Base-by-base conservation (phyloP, 495 filamentous ascomycete species). In the Neurospora africana region DNA sequence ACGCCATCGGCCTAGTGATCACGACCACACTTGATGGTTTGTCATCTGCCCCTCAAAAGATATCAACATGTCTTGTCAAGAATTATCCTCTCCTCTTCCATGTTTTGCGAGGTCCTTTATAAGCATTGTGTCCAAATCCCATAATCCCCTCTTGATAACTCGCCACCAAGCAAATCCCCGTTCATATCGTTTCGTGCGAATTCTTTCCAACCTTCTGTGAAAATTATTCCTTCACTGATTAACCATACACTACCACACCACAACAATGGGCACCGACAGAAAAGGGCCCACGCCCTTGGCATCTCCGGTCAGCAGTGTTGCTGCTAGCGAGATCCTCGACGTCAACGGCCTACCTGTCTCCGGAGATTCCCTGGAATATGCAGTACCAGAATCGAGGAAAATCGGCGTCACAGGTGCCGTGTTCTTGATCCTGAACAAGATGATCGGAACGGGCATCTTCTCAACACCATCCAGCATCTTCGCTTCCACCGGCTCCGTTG, bases 351-450 rank as follows among this genome's bases (percentile, higher is more conserved):
- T 7, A 17, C 13, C 53, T 23, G 69, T 41, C 9, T 72, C 17
- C 36, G 36, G 10, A 40, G 41, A 3, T 17, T 53, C 19, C 58
- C 38, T 71, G 9, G 61, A 41, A 9, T 58, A 82, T 68, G 76
- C 72, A 9, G 79, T 81, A 43, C 77, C 81, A 21, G 85, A 86
- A 0, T 82, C 81, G 7, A 76, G 81, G 17, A 86, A 86, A 75
- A 80, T 88, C 13, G 87, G 86, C 4, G 80, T 87, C 38, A 82
- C 82, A 3, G 84, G 85, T 6, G 80, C 87, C 10, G 83, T 85
- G 6, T 88, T 86, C 69, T 70, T 88, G 43, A 88, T 88, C 44
- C 70, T 88, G 61, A 88, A 88, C 75, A 87, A 87, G 76, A 88
- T 88, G 86, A 86, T 88, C 39, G 85, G 86, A 39, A 88, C 86